These are phyloP conservation scores for Penicillium sp. DNA, from an alignment of 2,329 filamentous ascomycete genomes.

Conservation along the genomic window DNA sequence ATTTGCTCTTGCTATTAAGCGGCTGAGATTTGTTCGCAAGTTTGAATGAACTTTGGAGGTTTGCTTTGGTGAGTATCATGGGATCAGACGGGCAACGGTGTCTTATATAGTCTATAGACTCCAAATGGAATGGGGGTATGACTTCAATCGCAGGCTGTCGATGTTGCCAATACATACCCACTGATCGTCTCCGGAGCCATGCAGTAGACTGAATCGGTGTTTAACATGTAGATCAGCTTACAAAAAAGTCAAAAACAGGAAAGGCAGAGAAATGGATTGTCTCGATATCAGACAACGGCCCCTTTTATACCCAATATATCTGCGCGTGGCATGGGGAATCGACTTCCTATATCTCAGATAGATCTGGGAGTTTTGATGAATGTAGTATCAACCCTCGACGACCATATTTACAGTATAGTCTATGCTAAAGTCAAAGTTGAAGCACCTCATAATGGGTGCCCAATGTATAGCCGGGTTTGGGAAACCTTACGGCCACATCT, in stretches of 20 bases:
- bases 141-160: too few species aligned
- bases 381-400: neutral
- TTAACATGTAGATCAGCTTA: too few species aligned
- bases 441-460: neutral
- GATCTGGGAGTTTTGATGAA: neutral
- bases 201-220: neutral
- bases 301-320: too few species aligned
- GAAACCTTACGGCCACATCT: neutral
- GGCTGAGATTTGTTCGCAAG: conserved; percentile 6
- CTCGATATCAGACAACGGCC: neutral
- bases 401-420: neutral
- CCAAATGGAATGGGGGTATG: too few species aligned
- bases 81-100: too few species aligned
- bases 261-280: neutral
- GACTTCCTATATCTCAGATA: neutral
- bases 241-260: too few species aligned
- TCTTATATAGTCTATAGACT: too few species aligned
- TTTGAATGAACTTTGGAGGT: neutral
- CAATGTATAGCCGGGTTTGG: neutral
- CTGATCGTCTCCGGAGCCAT: neutral
- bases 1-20: conserved; percentile 5
- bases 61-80: too few species aligned
- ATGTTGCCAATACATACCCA: neutral
- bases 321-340: neutral
- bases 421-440: neutral